Conservation (phyloP, 2,329 filamentous ascomycete genomes). For the Penicillium sp. region DNA sequence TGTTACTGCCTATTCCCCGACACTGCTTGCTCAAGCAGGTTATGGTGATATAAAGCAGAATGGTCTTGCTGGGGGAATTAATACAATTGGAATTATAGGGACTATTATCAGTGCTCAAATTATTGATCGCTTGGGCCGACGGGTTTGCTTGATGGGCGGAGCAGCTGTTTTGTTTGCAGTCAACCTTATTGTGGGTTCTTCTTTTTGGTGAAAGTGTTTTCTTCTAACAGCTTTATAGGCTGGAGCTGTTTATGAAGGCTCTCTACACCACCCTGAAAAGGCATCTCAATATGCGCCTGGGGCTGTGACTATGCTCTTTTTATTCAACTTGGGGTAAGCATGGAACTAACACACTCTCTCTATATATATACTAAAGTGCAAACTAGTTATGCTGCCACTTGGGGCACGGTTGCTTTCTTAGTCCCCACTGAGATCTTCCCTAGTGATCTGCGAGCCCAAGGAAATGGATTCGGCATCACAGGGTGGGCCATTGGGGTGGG, state of each 20-base stretch:
- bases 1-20: constrained; percentile 39
- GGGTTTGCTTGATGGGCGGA: constrained; percentile 43
- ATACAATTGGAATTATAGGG: constrained; percentile 53
- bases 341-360: background rate
- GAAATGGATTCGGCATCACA: constrained; percentile 58
- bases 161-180: constrained; percentile 41
- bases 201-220: background rate
- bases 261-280: constrained; percentile 35
- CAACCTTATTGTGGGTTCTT: constrained; percentile 39
- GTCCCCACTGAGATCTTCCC: constrained; percentile 58
- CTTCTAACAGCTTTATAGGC: constrained; percentile 27
- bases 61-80: constrained; percentile 52
- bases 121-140: constrained; percentile 51
- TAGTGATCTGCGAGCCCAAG: constrained; percentile 56
- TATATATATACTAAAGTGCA: background rate
- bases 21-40: constrained; percentile 30
- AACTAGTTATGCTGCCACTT: constrained; percentile 48
- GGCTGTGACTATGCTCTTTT: constrained; percentile 50
- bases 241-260: constrained; percentile 46
- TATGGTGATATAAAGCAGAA: constrained; percentile 42
- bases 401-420: constrained; percentile 53
- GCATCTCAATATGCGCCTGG: constrained; percentile 44
- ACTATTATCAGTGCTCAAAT: constrained; percentile 53
- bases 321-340: constrained; percentile 33
- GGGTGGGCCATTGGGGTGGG: constrained; percentile 60